Evolutionary conservation across 345 rosid genomes (phyloP), one percentile per base, ranked within the genome.

Genomic region (Cochlearia excelsa): DNA sequence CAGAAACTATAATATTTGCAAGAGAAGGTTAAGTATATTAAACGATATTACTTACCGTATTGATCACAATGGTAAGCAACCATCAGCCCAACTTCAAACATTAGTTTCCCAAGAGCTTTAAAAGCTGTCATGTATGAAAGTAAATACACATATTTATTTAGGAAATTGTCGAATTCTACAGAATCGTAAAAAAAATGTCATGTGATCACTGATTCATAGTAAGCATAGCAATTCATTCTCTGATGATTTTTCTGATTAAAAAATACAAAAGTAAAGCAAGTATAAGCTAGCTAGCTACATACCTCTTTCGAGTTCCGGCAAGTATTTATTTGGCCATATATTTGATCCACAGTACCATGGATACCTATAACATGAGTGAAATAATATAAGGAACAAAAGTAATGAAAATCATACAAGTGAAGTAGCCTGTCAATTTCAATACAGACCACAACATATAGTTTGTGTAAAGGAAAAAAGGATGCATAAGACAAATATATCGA

Each of bases 301-400:
- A 91, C 95, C 96, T 56, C 60, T 77, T 84, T 91, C 93, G 49
- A 91, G 83, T 74, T 91, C 95, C 42, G 98, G 95, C 57, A 91
- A 63, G 42, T 82, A 84, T 61, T 47, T 51, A 16, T 10, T 30
- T 53, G 98, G 98, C 98, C 98, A 91, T 78, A 88, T 83, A 69
- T 91, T 91, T 60, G 90, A 81, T 66, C 96, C 85, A 67, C 98
- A 91, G 67, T 86, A 86, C 35, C 82, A 82, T 57, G 90, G 95
- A 79, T 86, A 88, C 77, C 98, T 91, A 71, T 63, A 72, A 69
- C 71, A 67, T 11, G 46, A 58, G 65, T 9, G 9, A 40, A 34
- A 62, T 6, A 56, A 65, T 61, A 56, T 33, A 3, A 35, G 35
- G 31, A 57, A 38, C 6, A 23, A 9, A 8, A n/a, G n/a, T n/a